These are phyloP conservation scores for Chlamydomonas applanata DNA, from an alignment of 139 green algal species.

Conservation along the genomic window DNA sequence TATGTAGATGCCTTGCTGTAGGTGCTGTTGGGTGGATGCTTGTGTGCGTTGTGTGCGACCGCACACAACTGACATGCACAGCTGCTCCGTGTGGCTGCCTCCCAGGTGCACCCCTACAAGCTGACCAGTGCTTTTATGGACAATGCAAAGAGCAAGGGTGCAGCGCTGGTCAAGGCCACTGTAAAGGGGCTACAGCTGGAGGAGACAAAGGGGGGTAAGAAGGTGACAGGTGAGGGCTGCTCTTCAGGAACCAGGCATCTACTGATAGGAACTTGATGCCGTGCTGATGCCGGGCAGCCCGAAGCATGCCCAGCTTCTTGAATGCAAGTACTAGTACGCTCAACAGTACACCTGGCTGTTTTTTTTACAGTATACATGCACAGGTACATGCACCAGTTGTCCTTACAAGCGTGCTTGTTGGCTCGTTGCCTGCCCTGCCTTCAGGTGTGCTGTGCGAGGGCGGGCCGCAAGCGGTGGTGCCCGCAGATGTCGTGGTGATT, in stretches of 20 bases:
- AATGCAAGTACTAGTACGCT: neutral
- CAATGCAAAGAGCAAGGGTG: slow-evolving; percentile 35
- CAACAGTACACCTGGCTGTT: too few species aligned
- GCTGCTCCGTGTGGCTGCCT: too few species aligned
- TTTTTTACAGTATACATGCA: too few species aligned
- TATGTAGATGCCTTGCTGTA: too few species aligned
- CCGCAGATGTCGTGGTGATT: slow-evolving; percentile 66
- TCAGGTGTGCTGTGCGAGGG: slow-evolving; percentile 32
- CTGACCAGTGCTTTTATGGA: slow-evolving; percentile 66
- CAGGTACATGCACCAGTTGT: too few species aligned
- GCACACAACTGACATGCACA: too few species aligned
- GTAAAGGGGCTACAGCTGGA: slow-evolving; percentile 46
- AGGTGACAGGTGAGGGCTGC: slow-evolving; percentile 37
- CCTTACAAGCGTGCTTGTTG: neutral
- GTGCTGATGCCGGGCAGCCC: too few species aligned
- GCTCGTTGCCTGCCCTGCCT: neutral
- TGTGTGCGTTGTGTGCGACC: too few species aligned
- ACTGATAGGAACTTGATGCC: too few species aligned
- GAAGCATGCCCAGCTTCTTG: too few species aligned
- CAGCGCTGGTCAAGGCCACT: slow-evolving; percentile 40
- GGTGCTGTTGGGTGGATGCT: too few species aligned
- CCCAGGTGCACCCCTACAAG: slow-evolving; percentile 71
- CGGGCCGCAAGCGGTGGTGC: neutral
- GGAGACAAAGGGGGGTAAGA: slow-evolving; percentile 8
- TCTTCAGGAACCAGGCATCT: too few species aligned